Conservation (phyloP, 148 eudicot genomes). For the Rhododendron mucronatum region DNA sequence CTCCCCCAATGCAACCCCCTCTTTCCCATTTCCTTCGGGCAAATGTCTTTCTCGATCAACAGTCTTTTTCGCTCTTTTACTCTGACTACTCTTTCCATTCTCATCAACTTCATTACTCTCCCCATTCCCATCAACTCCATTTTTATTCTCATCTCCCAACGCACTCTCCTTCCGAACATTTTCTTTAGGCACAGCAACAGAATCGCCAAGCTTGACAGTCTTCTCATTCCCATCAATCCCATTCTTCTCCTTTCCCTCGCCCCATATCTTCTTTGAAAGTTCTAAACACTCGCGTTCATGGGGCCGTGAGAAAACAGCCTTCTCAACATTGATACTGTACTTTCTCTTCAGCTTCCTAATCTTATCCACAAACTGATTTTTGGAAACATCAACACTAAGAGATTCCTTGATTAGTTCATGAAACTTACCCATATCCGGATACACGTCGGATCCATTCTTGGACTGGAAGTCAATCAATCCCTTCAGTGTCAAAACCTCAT, state of each 20-base stretch:
- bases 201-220: background rate
- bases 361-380: conserved; percentile 42
- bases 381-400: conserved; percentile 25
- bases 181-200: background rate
- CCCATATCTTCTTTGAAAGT: conserved; percentile 57
- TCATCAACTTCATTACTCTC: background rate
- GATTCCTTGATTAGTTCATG: conserved; percentile 32
- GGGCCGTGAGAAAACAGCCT: conserved; percentile 26
- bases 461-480: conserved; percentile 40
- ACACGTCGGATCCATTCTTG: conserved; percentile 18
- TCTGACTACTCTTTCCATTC: background rate
- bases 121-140: background rate
- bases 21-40: background rate
- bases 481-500: conserved; percentile 40
- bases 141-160: background rate
- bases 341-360: conserved; percentile 53
- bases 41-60: background rate
- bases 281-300: conserved; percentile 35
- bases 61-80: conserved; percentile 7
- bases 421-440: conserved; percentile 26
- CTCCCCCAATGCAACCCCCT: background rate
- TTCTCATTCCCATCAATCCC: background rate
- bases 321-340: conserved; percentile 25
- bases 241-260: background rate
- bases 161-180: background rate